phyloP scores from a whole-genome alignment of 2,329 filamentous ascomycete species.

The Incumbomyces lentus region DNA sequence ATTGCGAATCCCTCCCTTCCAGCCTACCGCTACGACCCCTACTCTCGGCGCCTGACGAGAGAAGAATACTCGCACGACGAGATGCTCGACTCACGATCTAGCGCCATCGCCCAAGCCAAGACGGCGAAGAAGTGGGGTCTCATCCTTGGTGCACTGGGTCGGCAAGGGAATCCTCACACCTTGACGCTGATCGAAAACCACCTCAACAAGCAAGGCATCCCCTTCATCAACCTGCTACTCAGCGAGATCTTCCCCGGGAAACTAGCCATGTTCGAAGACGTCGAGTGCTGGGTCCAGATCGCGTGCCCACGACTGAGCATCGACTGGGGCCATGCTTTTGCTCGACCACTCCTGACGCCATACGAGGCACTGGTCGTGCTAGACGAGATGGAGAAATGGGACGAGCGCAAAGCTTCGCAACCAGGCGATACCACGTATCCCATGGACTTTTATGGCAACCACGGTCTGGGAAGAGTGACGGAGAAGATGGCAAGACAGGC shows the following conservation, averaged over 20 bases:
- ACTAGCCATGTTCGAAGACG: slow-evolving; percentile 81
- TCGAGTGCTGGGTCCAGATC: slow-evolving; percentile 97
- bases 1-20: slow-evolving; percentile 89
- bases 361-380: slow-evolving; percentile 93
- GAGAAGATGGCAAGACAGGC: slow-evolving; percentile 23
- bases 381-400: slow-evolving; percentile 67
- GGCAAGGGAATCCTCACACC: slow-evolving; percentile 92
- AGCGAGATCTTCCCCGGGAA: slow-evolving; percentile 97
- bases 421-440: slow-evolving; percentile 60
- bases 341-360: slow-evolving; percentile 75
- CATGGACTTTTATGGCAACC: slow-evolving; percentile 96
- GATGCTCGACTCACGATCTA: slow-evolving; percentile 69
- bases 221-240: slow-evolving; percentile 74
- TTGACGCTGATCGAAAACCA: slow-evolving; percentile 75
- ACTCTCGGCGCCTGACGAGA: slow-evolving; percentile 79
- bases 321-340: slow-evolving; percentile 97
- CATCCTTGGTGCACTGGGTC: slow-evolving; percentile 81
- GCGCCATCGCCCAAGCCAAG: slow-evolving; percentile 66
- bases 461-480: slow-evolving; percentile 75
- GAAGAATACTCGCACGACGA: slow-evolving; percentile 88
- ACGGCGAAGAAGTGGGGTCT: slow-evolving; percentile 83
- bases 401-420: slow-evolving; percentile 36
- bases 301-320: slow-evolving; percentile 95
- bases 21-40: slow-evolving; percentile 94
- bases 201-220: slow-evolving; percentile 60